Evolutionary conservation across 441 rosid species (phyloP), one percentile per base, ranked within the genome.

Genomic region (Lepidium campestre): DNA sequence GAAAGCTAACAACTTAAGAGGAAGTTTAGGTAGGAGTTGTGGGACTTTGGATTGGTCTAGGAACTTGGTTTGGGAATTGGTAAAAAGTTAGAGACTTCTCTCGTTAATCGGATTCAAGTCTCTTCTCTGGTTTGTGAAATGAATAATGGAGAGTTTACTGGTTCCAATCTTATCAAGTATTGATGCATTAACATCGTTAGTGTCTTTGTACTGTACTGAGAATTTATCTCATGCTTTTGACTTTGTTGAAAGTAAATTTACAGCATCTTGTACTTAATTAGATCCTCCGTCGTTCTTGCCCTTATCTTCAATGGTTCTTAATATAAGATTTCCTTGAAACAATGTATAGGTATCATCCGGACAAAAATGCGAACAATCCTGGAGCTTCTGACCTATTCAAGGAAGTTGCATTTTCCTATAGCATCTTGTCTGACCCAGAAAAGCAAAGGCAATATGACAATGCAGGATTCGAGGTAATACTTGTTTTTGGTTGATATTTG

Each of bases 351-450:
- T 94, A 91, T 77, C 99, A 94, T 82, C 97, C 96, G 11, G 97
- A 89, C 76, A 93, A 91, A 82, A 93, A 93, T 80, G 95, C 75
- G 18, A 85, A 72, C 82, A 90, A 93, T 72, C 96, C 96, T 10
- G 97, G 91, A 74, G 99, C 96, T 60, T 85, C 97, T 15, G 97
- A 93, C 37, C 86, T 75, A 63, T 93, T 91, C 76, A 91, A 91
- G 80, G 99, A 93, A 81, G 99, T 87, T 71, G 97, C 96, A 34
- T 91, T 82, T 81, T 93, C 97, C 2, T 93, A 93, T 77, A 87
- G 91, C 76, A 89, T 93, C 70, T 82, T 93, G 78, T 87, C 99
- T 61, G 97, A 91, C 57, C 97, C 97, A 42, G 97, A 93, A 76
- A 93, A 93, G 81, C 85, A 92, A 77, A 87, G 97, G 79, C 96